Evolutionary conservation across 2,329 filamentous ascomycete species (phyloP).

Genomic region (Colletotrichum caudatum): DNA sequence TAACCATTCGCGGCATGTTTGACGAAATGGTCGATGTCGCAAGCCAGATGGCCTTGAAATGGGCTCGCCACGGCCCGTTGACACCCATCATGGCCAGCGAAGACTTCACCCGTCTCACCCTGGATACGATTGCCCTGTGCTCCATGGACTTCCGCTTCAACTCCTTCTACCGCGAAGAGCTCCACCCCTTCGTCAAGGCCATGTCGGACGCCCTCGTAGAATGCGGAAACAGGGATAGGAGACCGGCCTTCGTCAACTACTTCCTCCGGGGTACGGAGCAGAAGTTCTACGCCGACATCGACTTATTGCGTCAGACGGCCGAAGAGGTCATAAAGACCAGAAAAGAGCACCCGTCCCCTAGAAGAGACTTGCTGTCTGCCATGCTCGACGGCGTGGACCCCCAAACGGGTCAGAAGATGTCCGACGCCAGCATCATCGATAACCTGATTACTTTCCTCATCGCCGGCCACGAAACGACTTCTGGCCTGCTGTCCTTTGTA

Average conservation of each 20-base stretch:
- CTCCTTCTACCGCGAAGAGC: conserved; percentile 65
- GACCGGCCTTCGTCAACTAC: conserved; percentile 60
- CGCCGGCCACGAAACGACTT: conserved; percentile 77
- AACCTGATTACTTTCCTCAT: conserved; percentile 80
- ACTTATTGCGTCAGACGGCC: conserved; percentile 63
- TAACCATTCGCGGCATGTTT: conserved; percentile 72
- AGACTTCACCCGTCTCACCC: conserved; percentile 72
- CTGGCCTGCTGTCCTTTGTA: conserved; percentile 73
- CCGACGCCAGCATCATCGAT: conserved; percentile 69
- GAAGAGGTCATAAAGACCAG: conserved; percentile 71
- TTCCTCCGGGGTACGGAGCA: conserved; percentile 58
- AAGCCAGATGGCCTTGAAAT: conserved; percentile 65
- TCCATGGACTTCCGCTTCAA: conserved; percentile 72
- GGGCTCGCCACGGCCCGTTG: conserved; percentile 57
- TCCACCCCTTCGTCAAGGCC: conserved; percentile 57
- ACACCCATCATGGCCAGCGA: conserved; percentile 65
- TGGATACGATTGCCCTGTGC: conserved; percentile 73
- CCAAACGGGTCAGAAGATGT: conserved; percentile 71
- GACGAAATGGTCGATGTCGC: conserved; percentile 65
- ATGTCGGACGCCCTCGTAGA: conserved; percentile 71
- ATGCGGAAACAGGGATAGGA: conserved; percentile 61
- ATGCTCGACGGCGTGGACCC: conserved; percentile 74
- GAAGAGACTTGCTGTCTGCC: conserved; percentile 74
- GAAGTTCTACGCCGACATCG: conserved; percentile 64
- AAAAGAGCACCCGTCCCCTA: conserved; percentile 60